phyloP scores from a whole-genome alignment of 257 asterid species.

The Lycium ferocissimum region DNA sequence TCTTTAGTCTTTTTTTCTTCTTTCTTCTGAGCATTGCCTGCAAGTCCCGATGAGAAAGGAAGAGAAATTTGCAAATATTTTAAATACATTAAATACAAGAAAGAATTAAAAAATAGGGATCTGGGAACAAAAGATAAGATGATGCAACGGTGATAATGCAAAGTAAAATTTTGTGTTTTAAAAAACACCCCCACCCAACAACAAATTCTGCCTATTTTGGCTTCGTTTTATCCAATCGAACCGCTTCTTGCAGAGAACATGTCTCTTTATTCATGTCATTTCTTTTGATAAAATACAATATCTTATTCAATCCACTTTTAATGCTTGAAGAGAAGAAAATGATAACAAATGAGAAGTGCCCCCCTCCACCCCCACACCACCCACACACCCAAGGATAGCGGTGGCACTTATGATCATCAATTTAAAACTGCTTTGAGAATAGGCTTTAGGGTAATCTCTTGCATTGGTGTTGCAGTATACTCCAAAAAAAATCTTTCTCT shows the following conservation, averaged over 20 bases:
- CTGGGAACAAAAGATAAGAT: conserved; percentile 83
- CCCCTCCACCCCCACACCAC: background rate
- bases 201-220: conserved; percentile 65
- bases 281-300: conserved; percentile 33
- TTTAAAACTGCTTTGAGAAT: background rate
- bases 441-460: background rate
- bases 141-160: conserved; percentile 63
- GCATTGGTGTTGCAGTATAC: conserved; percentile 19
- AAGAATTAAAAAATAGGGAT: conserved; percentile 44
- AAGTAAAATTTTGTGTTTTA: conserved; percentile 36
- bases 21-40: conserved; percentile 36
- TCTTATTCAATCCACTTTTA: conserved; percentile 36
- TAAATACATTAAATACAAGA: conserved; percentile 25
- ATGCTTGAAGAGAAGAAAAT: conserved; percentile 32
- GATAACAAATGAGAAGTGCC: background rate
- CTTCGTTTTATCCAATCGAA: conserved; percentile 82
- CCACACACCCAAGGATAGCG: background rate
- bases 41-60: conserved; percentile 55
- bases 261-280: conserved; percentile 74
- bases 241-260: conserved; percentile 90
- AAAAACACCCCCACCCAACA: conserved; percentile 52
- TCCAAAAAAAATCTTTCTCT: conserved; percentile 30
- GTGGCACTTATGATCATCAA: conserved; percentile 30
- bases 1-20: conserved; percentile 9
- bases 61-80: conserved; percentile 25